phyloP scores from a whole-genome alignment of 140 eudicot genomes.

The Ambrosia hybrid region DNA sequence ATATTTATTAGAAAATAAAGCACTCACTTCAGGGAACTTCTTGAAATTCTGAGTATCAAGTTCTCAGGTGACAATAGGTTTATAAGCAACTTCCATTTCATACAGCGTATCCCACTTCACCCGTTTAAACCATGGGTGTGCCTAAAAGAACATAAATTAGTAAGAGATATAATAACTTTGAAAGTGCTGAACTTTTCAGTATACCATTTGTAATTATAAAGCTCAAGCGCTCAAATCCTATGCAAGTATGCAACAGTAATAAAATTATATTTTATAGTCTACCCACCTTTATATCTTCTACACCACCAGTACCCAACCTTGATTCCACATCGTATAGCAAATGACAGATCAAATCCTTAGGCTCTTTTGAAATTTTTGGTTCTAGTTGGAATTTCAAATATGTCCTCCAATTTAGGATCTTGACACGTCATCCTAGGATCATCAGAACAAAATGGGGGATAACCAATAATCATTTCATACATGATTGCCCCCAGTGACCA shows the following conservation, averaged over 20 bases:
- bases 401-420: constrained; percentile 87
- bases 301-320: constrained; percentile 89
- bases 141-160: constrained; percentile 38
- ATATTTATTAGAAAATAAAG: background rate
- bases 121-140: constrained; percentile 74
- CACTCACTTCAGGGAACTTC: constrained; percentile 76
- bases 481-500: constrained; percentile 94
- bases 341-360: constrained; percentile 73
- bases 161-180: background rate
- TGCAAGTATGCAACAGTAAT: no score
- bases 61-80: constrained; percentile 79
- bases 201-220: background rate
- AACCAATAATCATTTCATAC: constrained; percentile 96
- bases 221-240: background rate
- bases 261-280: background rate
- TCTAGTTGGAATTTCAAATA: constrained; percentile 88
- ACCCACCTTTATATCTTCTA: constrained; percentile 79
- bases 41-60: constrained; percentile 92
- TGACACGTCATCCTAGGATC: constrained; percentile 94
- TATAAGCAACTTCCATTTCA: constrained; percentile 95
- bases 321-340: constrained; percentile 83
- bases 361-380: constrained; percentile 74
- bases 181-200: background rate
- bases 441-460: constrained; percentile 95
- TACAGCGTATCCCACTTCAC: constrained; percentile 73